Conservation (phyloP, 2,329 filamentous ascomycete genomes). For the Fusarium luffae region DNA sequence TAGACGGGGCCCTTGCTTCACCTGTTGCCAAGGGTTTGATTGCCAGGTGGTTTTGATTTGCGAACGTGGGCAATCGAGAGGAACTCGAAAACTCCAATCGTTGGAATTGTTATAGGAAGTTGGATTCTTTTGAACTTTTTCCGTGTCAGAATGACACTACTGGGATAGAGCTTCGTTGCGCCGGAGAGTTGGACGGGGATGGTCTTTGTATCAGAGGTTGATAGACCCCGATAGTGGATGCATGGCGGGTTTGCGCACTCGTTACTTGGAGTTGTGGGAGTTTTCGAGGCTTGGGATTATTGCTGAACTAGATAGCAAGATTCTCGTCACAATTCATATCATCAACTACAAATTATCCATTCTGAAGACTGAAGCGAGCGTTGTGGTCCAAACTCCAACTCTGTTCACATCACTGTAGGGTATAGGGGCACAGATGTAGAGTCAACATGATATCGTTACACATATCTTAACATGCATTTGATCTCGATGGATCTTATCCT, state of each 20-base stretch:
- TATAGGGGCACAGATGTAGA: background rate
- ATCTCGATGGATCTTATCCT: conserved; percentile 40
- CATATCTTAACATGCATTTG: conserved; percentile 39
- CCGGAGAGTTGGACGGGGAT: conserved; percentile 22
- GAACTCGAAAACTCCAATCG: conserved; percentile 10
- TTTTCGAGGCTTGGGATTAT: conserved; percentile 36
- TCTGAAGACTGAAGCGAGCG: background rate
- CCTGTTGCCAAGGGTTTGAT: background rate
- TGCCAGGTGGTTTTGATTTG: background rate
- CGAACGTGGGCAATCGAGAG: background rate
- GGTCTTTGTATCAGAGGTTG: conserved; percentile 7
- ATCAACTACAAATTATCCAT: conserved; percentile 1
- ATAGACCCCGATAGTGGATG: conserved; percentile 29
- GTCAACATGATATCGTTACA: conserved; percentile 42
- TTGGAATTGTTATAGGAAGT: conserved; percentile 38
- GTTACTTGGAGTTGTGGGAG: conserved; percentile 47
- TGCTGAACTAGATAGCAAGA: conserved; percentile 36
- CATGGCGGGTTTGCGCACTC: conserved; percentile 46
- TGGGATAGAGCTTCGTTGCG: conserved; percentile 45
- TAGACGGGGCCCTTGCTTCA: conserved; percentile 5
- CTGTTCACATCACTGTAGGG: background rate
- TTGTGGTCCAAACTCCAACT: background rate
- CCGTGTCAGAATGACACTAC: conserved; percentile 42
- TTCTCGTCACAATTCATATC: conserved; percentile 31
- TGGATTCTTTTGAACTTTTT: conserved; percentile 23